Evolutionary conservation across 2,329 filamentous ascomycete genomes (phyloP).

Genomic region (Aureobasidium uvarum): DNA sequence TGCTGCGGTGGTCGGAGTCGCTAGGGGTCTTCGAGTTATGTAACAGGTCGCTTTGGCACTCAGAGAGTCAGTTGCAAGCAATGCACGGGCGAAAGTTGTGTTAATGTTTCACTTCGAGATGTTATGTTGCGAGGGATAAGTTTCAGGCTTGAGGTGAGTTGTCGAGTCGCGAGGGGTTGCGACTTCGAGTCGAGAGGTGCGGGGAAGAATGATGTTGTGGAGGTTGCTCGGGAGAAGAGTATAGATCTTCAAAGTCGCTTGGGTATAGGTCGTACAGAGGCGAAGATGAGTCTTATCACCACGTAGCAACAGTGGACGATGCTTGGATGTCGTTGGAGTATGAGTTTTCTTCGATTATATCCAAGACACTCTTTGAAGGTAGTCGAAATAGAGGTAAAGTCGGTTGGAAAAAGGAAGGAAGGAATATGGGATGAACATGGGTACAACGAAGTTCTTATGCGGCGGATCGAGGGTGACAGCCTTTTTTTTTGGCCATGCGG

Average conservation of each 20-base stretch:
- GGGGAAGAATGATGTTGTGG: background rate
- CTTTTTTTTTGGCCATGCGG: slow-evolving; percentile 11
- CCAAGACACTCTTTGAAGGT: slow-evolving; percentile 14
- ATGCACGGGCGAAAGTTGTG: slow-evolving; percentile 17
- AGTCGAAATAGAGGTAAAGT: slow-evolving; percentile 6
- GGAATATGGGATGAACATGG: background rate
- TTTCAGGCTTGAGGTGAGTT: background rate
- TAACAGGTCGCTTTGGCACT: slow-evolving; percentile 18
- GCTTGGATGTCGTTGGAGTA: slow-evolving; percentile 17
- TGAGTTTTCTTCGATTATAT: slow-evolving; percentile 8
- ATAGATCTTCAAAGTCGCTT: slow-evolving; percentile 1
- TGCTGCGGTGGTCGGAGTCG: slow-evolving; percentile 5
- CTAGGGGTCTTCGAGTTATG: background rate
- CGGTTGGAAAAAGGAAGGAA: background rate
- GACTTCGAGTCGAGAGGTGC: background rate
- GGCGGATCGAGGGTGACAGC: background rate
- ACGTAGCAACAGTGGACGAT: slow-evolving; percentile 15
- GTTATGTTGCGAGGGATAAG: slow-evolving; percentile 23
- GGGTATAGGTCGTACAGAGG: slow-evolving; percentile 21
- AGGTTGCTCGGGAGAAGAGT: slow-evolving; percentile 15
- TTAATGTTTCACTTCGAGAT: slow-evolving; percentile 22
- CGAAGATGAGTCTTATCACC: slow-evolving; percentile 15
- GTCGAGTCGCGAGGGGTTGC: slow-evolving; percentile 8
- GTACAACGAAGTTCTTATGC: slow-evolving; percentile 10
- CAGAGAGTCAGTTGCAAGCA: slow-evolving; percentile 16